Base-by-base conservation (phyloP, 2,329 filamentous ascomycete genomes). In the Sporothrix dimorphospora region DNA sequence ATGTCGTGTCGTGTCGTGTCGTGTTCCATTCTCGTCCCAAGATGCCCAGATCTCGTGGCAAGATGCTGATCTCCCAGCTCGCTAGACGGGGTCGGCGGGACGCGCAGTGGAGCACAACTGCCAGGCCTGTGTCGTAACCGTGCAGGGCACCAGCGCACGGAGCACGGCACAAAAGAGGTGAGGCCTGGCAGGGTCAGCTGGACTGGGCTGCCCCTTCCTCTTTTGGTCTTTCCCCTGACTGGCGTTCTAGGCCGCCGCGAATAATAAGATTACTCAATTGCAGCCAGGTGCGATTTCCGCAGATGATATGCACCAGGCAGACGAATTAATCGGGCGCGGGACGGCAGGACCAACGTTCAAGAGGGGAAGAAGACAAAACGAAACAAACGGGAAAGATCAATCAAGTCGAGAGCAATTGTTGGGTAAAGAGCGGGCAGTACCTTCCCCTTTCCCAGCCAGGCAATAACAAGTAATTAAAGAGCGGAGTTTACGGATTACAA, bases 71-170 rank as follows among this genome's bases (percentile, higher is more conserved):
- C 63, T 66, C n/a, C 61, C 61, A 66, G 21, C 21, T 12, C 14
- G 9, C 45, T 49, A 24, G 42, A 66, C 24, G 14, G 7, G 53
- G 7, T 4, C 8, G 38, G 59, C 24, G 63, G 61, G 61, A 47
- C 61, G 61, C 21, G 19, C 21, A 66, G 63, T 66, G 42, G 42
- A 66, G 63, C 63, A 30, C 63, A 66, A 66, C 24, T 49, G 63
- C 63, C 27, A 66, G 40, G 24, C 63, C 42, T 49, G 42, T 66
- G 24, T 49, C 42, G 63, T 34, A 34, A 66, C 34, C 30, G 61
- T 30, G 61, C 40, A 66, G 21, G 6, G 14, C 3, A 30, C 4
- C 9, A 30, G 12, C 12, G 57, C 57, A 63, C 57, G 57, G 34
- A 24, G 57, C 34, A 63, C 57, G 57, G 57, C 30, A 40, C 57